Evolutionary conservation across 1,284 basidiomycete species (phyloP), one percentile per base, ranked within the genome.

Genomic region (Irpex rosettiformis): DNA sequence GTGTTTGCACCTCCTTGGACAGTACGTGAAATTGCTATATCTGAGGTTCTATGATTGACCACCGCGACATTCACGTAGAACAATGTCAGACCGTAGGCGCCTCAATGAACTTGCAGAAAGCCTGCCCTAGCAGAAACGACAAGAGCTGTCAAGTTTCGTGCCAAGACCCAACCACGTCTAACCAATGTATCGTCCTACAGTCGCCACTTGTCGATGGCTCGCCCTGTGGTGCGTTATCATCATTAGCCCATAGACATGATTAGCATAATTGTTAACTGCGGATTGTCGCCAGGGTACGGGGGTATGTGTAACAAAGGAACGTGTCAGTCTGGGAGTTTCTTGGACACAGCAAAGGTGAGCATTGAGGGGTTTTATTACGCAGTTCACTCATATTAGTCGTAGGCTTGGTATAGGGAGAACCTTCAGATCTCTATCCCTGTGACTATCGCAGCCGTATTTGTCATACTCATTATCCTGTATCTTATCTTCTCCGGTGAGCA

Each of bases 151-250:
- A 86, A 65, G 85, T 96, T 47, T 86, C 88, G 2, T 96, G 94
- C 71, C 83, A 88, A 69, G 87, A 91, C 70, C 93, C 93, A 1
- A 78, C 65, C 24, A 72, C 75, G 16, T 61, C 79, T 22, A 83
- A 84, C 65, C 79, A 81, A 65, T 96, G 94, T 72, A 74, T 93
- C n/a, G 75, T 89, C 47, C 77, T 96, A 40, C 87, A 89, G 61
- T 84, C 91, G 1, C 74, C 82, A 40, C 84, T 96, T 56, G 79
- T 93, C 52, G 91, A 95, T 69, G 94, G 94, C 10, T 94, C 93
- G 22, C 84, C 90, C 10, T 96, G 94, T 70, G 93, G 92, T 80
- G 72, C 63, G 79, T 71, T 42, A 21, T 30, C 43, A 10, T 49
- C 24, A 48, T 58, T n/a, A n/a, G n/a, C n/a, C n/a, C n/a, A 62